Base-by-base conservation (phyloP, 305 asterid genomes). In the Solanum chacoense region DNA sequence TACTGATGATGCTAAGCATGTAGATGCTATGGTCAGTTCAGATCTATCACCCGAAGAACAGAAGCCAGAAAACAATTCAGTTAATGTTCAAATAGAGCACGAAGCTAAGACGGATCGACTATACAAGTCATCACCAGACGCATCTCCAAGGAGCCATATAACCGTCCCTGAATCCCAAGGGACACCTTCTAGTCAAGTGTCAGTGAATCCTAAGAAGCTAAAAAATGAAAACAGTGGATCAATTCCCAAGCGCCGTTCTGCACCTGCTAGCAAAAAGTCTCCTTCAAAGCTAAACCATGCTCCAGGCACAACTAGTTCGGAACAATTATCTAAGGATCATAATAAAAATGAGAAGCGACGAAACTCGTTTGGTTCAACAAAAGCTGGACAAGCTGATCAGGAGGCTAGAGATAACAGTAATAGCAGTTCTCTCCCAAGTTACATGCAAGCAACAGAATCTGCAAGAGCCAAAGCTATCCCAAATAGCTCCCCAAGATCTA, bases 391-490 rank as follows among this genome's bases (percentile, higher is more conserved):
- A 2, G 92, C 88, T 86, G 98, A 97, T 92, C 99, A 96, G 92
- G 99, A 94, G 88, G 94, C 97, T 37, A 94, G 97, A 92, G 98
- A 98, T 88, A 95, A 94, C 88, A 94, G 93, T 85, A 93, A 93
- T 93, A 94, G 96, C 88, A 94, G 87, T 89, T 87, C 98, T 88
- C 93, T 98, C 84, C 99, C 99, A 6, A 95, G 98, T 90, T 98
- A 98, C 92, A 98, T 98, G 99, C 99, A 98, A 91, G 98, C 98
- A 3, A 98, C 99, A 73, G 93, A 98, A 91, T 96, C 99, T 88
- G 99, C 99, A 87, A 95, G 92, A 91, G 99, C 99, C 84, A 98
- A 98, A 93, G 96, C 96, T 87, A 91, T 96, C 86, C 90, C 95
- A 16, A 92, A 88, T 92, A 94, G 91, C 84, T 98, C 99, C 40